A percentile compares a stretch with the other conserved stretches of the same genome.
Evolutionary conservation across 2,329 filamentous ascomycete species (phyloP).

Genomic region (Diatrype stigma): DNA sequence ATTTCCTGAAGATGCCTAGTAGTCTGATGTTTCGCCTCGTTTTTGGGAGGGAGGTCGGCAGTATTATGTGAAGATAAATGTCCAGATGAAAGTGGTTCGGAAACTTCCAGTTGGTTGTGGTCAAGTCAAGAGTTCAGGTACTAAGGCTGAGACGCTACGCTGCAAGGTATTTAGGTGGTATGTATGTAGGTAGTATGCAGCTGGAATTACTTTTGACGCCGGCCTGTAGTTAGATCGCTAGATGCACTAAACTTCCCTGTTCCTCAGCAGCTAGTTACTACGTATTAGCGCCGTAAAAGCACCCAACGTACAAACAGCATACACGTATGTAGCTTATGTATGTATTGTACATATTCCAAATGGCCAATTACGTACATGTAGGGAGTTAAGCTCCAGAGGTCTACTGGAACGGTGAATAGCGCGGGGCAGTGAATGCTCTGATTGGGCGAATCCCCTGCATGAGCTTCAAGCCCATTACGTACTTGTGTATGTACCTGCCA

Average conservation of each 20-base stretch:
- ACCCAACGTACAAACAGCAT: too few species aligned
- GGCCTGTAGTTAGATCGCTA: too few species aligned
- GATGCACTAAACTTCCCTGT: neutral
- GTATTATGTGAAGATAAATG: neutral
- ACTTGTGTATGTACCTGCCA: too few species aligned
- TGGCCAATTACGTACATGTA: neutral
- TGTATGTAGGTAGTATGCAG: too few species aligned
- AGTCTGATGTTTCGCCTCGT: neutral
- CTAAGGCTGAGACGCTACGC: neutral
- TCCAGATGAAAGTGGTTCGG: neutral
- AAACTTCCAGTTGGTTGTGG: neutral
- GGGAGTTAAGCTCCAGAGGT: neutral
- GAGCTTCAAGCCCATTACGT: neutral
- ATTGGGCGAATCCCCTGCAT: neutral
- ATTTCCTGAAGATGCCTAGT: too few species aligned
- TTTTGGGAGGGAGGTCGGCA: neutral
- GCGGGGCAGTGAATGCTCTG: neutral
- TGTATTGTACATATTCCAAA: too few species aligned
- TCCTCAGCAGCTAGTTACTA: too few species aligned
- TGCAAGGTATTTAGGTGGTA: too few species aligned
- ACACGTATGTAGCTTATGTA: too few species aligned
- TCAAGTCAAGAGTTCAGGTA: too few species aligned
- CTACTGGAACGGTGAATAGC: neutral
- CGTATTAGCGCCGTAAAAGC: too few species aligned
- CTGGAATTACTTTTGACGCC: too few species aligned